These are phyloP conservation scores for Zoysia matrella DNA, from an alignment of 202 grass and related monocot species.

Conservation along the genomic window DNA sequence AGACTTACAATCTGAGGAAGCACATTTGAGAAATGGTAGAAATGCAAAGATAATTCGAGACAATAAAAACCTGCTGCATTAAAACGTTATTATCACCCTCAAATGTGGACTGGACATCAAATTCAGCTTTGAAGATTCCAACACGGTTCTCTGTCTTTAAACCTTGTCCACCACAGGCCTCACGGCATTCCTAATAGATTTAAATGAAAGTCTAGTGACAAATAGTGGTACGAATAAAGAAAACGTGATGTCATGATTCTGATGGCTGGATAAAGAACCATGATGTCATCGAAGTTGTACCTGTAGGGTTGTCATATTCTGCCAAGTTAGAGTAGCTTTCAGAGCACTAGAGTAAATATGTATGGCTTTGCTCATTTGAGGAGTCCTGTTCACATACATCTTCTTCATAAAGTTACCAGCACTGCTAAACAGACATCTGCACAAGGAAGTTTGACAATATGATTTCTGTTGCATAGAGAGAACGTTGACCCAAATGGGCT, in stretches of 20 bases:
- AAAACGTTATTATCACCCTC: conserved; percentile 98
- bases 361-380: conserved; percentile 79
- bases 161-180: conserved; percentile 97
- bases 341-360: conserved; percentile 98
- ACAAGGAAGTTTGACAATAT: conserved; percentile 38
- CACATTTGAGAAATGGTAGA: conserved; percentile 7
- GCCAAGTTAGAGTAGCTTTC: conserved; percentile 90
- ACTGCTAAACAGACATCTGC: conserved; percentile 89
- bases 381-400: conserved; percentile 78
- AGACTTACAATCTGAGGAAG: conserved; percentile 39
- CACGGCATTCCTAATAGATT: conserved; percentile 77
- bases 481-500: background rate
- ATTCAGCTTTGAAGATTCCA: conserved; percentile 95
- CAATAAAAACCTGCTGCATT: conserved; percentile 87
- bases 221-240: conserved; percentile 27
- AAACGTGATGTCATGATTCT: background rate
- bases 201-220: conserved; percentile 41
- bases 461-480: conserved; percentile 19
- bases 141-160: conserved; percentile 93
- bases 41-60: conserved; percentile 23
- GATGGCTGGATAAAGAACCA: conserved; percentile 28
- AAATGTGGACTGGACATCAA: conserved; percentile 97
- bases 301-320: conserved; percentile 96
- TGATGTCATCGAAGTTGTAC: conserved; percentile 43
- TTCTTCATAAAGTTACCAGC: conserved; percentile 88